Base-by-base conservation (phyloP, 306 rosid genomes). In the Dalbergia cultrata region DNA sequence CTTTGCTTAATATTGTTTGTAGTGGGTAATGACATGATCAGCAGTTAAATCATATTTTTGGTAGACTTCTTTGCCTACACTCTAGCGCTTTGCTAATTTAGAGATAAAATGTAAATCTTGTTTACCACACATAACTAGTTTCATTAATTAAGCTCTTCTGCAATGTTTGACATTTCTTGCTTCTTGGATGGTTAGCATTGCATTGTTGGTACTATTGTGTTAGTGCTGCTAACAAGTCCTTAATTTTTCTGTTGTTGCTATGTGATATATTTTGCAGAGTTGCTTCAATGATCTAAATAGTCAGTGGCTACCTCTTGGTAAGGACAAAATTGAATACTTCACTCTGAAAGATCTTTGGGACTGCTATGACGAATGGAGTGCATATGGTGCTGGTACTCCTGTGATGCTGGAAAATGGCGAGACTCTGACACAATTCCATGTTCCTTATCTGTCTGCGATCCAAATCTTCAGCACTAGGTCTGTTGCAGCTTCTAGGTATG, bases 281-380 rank as follows among this genome's bases (percentile, higher is more conserved):
- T 82, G 87, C 81, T 68, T 65, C 9, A 72, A 72, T 80, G 94
- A 89, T 80, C 39, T 83, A 71, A 89, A 88, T 81, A 72, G 60
- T 21, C 84, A 33, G 59, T 89, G 92, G 89, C 88, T 88, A 52
- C 87, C 90, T 45, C 79, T 60, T 75, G 78, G 74, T 26, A 89
- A 88, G 77, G 90, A 87, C 61, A 41, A 18, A 16, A 16, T 90
- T 63, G 86, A 87, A 66, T 88, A 85, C 79, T 91, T 89, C 87
- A 80, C 80, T 16, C 72, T 93, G 52, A 82, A 85, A 49, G 90
- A 93, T 83, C 84, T 93, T 26, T 91, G 93, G 94, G 88, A 87
- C 16, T 89, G 90, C 81, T 93, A 89, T 47, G 35, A 65, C 13
- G 95, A 80, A 81, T 93, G 97, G 97, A 93, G 97, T 76, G 91